Conservation (phyloP, 176 grass and related monocot species). For the Oryza meyeriana region DNA sequence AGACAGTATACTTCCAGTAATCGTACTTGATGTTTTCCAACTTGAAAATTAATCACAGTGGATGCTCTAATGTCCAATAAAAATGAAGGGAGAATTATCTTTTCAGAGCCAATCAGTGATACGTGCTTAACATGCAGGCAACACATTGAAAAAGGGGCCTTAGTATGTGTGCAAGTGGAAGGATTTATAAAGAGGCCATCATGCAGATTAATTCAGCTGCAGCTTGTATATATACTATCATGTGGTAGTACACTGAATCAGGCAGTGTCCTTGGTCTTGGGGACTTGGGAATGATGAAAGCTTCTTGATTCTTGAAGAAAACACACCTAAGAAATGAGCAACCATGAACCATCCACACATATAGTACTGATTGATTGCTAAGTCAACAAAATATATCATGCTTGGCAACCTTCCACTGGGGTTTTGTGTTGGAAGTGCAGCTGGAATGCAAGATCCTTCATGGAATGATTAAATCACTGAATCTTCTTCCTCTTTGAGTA, state of each 20-base stretch:
- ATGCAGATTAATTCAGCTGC: not conserved
- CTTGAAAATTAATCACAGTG: not conserved
- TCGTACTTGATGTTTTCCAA: not conserved
- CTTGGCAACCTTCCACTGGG: not conserved
- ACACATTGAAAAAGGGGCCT: not conserved
- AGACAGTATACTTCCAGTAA: not conserved
- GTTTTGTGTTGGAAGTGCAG: constrained; percentile 16
- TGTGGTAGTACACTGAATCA: constrained; percentile 6
- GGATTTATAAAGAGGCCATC: not conserved
- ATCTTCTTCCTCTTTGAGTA: not conserved
- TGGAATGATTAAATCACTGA: constrained; percentile 13
- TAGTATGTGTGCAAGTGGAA: constrained; percentile 20
- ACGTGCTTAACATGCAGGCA: constrained; percentile 31
- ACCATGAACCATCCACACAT: not conserved
- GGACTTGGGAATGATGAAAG: not conserved
- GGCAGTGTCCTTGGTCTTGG: not conserved
- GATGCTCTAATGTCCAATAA: not conserved
- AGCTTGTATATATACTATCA: not conserved
- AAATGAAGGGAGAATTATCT: not conserved
- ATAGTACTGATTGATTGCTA: constrained; percentile 7
- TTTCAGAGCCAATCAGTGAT: constrained; percentile 6
- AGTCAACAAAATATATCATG: constrained; percentile 26
- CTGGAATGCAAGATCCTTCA: constrained; percentile 32
- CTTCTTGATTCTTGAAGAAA: constrained; percentile 14
- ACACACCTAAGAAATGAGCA: constrained; percentile 4